Base-by-base conservation (phyloP, 1,284 basidiomycete species). In the Trichosporon ovoides region DNA sequence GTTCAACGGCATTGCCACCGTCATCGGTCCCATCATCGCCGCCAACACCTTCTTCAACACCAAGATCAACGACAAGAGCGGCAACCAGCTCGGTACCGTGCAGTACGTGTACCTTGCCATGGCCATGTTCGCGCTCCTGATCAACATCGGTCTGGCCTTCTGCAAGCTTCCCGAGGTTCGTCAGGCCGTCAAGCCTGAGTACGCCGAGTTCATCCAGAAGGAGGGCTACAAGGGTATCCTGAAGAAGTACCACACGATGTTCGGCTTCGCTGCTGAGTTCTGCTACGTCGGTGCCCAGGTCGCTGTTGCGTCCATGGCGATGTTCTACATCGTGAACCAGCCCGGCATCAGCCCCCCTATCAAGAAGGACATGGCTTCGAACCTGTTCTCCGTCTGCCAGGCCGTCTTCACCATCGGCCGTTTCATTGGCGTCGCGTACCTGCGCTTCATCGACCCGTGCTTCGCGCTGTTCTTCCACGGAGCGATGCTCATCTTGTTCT, bases 31-130 rank as follows among this genome's bases (percentile, higher is more conserved):
- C 1, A 43, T 65, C 43, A 67, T 71, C 38, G 69, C 69, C 1
- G 56, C 68, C 4, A 51, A 69, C 53, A 62, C 71, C 16, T 73
- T 73, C 59, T 71, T 73, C 60, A 65, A 66, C 56, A 66, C n/a
- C n/a, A n/a, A 64, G 28, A 52, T 54, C 3, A 20, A 24, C 22
- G 40, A 46, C 40, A 20, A 46, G 40, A 68, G 68, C 57, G 60
- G 59, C 7, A 52, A 60, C 28, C 55, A 55, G 43, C 65, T 68
- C 49, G 59, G 53, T 22, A 65, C 65, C 0, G 71, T 71, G 5
- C 69, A 71, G 63, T 71, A 71, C 53, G 70, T 73, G n/a, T 73
- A 73, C 58, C 64, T 71, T 10, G 67, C 71, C 3, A 57, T 73
- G 43, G 38, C 62, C 1, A 24, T 53, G 34, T 64, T 73, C 33